Evolutionary conservation across 768 basidiomycete species (phyloP).

Genomic region (Tulasnella sp.): DNA sequence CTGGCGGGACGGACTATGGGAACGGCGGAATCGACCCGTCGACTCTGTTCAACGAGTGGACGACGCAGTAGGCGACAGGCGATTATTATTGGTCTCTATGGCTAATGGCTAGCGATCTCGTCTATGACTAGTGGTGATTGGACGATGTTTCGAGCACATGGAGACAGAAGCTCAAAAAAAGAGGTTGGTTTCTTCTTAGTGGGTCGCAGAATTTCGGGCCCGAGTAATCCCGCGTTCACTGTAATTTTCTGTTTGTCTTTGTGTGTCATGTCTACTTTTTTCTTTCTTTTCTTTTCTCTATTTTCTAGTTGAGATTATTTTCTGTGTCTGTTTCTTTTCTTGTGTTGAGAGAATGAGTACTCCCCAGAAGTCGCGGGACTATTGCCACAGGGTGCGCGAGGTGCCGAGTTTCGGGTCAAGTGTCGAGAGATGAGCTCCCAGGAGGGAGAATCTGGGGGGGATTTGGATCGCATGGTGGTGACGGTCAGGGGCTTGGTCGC

Average conservation of each 20-base stretch:
- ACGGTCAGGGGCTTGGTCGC: background rate
- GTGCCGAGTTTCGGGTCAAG: background rate
- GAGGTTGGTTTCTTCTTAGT: background rate
- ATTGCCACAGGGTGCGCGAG: background rate
- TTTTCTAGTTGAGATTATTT: background rate
- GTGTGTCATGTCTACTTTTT: background rate
- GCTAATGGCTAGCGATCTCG: background rate
- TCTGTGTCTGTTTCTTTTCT: too few relatives aligned
- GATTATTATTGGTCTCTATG: background rate
- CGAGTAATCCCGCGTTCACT: background rate
- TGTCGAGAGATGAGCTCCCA: background rate
- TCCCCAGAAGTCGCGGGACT: background rate
- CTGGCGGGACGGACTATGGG: background rate
- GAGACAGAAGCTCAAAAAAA: background rate
- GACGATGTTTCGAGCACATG: background rate
- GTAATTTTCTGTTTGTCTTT: background rate
- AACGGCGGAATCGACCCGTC: constrained; percentile 8
- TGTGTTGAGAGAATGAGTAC: background rate
- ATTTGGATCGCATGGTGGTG: background rate
- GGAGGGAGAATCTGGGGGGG: background rate
- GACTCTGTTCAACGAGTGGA: constrained; percentile 10
- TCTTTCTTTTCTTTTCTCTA: too few relatives aligned
- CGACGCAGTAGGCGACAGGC: background rate
- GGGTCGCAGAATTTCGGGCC: background rate
- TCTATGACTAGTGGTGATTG: background rate